phyloP scores from a whole-genome alignment of 129 eudicot genomes.

The Glebionis coronaria region DNA sequence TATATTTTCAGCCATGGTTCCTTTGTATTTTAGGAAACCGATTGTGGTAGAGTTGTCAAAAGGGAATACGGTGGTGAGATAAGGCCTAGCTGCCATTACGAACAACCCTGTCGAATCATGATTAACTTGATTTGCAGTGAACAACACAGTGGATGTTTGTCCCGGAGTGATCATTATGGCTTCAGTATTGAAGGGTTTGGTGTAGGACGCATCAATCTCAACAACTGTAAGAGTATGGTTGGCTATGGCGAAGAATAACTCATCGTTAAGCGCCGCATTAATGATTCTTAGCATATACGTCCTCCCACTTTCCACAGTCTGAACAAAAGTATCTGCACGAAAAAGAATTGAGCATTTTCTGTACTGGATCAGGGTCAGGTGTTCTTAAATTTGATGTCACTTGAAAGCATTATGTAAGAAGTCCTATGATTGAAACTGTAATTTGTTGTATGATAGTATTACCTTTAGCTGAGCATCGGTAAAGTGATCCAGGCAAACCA shows the following conservation, averaged over 20 bases:
- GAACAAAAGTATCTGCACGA: constrained; percentile 58
- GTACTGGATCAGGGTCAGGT: background rate
- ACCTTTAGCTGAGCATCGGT: constrained; percentile 66
- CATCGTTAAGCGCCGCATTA: constrained; percentile 71
- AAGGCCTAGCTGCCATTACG: constrained; percentile 82
- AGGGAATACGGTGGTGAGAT: constrained; percentile 64
- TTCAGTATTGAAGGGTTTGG: constrained; percentile 62
- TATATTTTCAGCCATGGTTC: constrained; percentile 1
- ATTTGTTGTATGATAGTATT: background rate
- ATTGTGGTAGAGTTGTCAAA: constrained; percentile 62
- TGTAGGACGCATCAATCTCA: constrained; percentile 64
- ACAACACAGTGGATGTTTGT: constrained; percentile 63
- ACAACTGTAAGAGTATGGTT: constrained; percentile 68
- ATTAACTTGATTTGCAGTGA: constrained; percentile 43
- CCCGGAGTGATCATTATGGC: constrained; percentile 85
- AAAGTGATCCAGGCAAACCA: constrained; percentile 67
- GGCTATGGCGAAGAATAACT: constrained; percentile 58
- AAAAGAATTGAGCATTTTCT: background rate
- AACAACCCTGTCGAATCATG: constrained; percentile 39
- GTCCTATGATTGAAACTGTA: background rate
- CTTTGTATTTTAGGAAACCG: constrained; percentile 56
- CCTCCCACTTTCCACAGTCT: constrained; percentile 49
- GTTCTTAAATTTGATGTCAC: background rate
- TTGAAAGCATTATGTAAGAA: background rate
- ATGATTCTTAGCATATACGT: constrained; percentile 73